These are phyloP conservation scores for Rhodotorula sp. DNA, from an alignment of 1,284 basidiomycete genomes.

Conservation along the genomic window DNA sequence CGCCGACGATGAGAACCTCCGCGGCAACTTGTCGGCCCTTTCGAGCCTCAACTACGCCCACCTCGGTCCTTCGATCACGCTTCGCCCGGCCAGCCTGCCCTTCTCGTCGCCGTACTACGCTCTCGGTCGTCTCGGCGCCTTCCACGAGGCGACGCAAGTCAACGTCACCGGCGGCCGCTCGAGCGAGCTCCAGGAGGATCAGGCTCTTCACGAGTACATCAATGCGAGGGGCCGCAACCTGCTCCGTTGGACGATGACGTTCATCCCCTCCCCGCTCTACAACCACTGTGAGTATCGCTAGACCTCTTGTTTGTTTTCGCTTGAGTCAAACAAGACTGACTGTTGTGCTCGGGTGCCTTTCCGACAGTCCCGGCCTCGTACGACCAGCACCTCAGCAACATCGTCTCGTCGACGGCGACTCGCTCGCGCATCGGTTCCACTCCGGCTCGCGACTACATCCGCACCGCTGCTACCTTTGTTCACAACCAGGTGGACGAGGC, in stretches of 20 bases:
- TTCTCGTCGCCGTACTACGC: conserved; percentile 2
- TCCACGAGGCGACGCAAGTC: conserved; percentile 21
- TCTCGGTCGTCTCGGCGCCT: conserved; percentile 1
- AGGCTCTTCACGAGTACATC: not conserved
- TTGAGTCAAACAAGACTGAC: not conserved
- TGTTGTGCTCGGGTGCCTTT: not conserved
- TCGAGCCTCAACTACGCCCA: conserved; percentile 27
- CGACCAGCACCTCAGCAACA: conserved; percentile 10
- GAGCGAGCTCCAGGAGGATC: not conserved
- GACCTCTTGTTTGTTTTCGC: not conserved
- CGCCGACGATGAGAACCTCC: conserved; percentile 14
- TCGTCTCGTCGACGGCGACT: not conserved
- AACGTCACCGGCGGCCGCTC: conserved; percentile 5
- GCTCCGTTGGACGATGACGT: not conserved
- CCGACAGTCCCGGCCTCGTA: conserved; percentile 16
- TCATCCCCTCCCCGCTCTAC: conserved; percentile 16
- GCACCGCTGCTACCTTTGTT: not conserved
- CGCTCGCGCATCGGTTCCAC: not conserved
- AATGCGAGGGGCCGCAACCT: conserved; percentile 6
- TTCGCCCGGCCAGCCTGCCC: conserved; percentile 6
- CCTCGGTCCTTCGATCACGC: conserved; percentile 18
- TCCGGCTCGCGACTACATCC: not conserved
- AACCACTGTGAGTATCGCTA: conserved; percentile 10
- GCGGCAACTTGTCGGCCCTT: conserved; percentile 5
- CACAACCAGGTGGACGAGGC: not conserved